These are phyloP conservation scores for Lablab purpureus DNA, from an alignment of 306 rosid species.

Conservation along the genomic window DNA sequence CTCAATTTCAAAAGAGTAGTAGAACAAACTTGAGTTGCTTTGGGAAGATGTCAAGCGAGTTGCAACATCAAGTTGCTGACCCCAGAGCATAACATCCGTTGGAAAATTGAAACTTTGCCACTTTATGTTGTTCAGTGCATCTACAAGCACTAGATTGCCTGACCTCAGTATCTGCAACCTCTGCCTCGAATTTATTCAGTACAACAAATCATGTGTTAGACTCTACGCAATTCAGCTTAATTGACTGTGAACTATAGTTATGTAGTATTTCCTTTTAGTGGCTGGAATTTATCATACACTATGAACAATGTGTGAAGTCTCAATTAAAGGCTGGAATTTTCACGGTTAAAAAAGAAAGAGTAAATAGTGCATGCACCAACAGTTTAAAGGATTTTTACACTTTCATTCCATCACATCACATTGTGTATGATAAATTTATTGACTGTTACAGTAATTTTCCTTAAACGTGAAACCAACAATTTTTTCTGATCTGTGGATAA, in stretches of 20 bases:
- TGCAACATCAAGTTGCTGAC: conserved; percentile 83
- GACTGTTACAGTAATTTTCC: neutral
- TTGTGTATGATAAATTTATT: too few species aligned
- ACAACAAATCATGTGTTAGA: conserved; percentile 40
- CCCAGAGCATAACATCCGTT: conserved; percentile 81
- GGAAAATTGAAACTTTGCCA: conserved; percentile 99
- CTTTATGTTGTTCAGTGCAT: conserved; percentile 57
- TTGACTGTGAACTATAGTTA: neutral
- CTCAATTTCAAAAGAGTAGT: conserved; percentile 80
- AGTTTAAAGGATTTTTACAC: too few species aligned
- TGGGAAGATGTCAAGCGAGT: conserved; percentile 75
- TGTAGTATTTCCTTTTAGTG: neutral
- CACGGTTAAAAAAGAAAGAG: too few species aligned
- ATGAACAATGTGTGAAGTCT: too few species aligned
- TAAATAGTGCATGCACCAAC: neutral
- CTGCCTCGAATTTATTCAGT: conserved; percentile 58
- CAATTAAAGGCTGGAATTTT: too few species aligned
- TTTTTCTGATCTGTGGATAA: neutral
- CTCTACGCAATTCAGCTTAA: conserved; percentile 29
- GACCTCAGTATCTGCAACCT: conserved; percentile 59
- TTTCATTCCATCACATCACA: too few species aligned
- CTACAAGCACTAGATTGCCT: conserved; percentile 81
- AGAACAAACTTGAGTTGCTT: conserved; percentile 60
- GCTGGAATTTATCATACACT: neutral
- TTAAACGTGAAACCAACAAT: neutral